Evolutionary conservation across 2,329 filamentous ascomycete species (phyloP).

Genomic region (Microdochium bolleyi): DNA sequence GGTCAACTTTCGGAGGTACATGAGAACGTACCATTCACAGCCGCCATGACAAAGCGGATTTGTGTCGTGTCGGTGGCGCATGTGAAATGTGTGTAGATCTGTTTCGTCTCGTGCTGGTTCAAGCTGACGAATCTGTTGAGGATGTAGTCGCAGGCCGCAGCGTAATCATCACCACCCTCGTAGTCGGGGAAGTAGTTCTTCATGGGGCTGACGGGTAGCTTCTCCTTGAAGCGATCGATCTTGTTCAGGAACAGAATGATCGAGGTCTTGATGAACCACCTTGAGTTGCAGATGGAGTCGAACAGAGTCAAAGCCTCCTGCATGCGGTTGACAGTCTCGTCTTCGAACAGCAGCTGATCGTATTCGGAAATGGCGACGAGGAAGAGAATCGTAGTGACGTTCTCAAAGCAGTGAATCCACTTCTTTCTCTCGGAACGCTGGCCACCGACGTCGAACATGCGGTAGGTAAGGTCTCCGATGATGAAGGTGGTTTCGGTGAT

Average conservation of each 20-base stretch:
- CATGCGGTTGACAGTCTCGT: slow-evolving; percentile 95
- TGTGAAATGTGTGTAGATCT: slow-evolving; percentile 99
- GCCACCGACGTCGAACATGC: slow-evolving; percentile 96
- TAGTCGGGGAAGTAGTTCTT: slow-evolving; percentile 87
- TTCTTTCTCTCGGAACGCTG: slow-evolving; percentile 96
- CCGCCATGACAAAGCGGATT: slow-evolving; percentile 99
- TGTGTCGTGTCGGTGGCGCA: slow-evolving; percentile 98
- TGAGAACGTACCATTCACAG: slow-evolving; percentile 76
- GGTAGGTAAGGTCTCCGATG: slow-evolving; percentile 87
- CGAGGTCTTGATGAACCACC: slow-evolving; percentile 86
- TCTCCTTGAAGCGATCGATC: slow-evolving; percentile 84
- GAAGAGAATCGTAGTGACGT: slow-evolving; percentile 95
- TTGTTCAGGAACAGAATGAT: slow-evolving; percentile 86
- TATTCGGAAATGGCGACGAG: slow-evolving; percentile 95
- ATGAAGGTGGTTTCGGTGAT: slow-evolving; percentile 96
- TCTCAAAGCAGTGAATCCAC: slow-evolving; percentile 99
- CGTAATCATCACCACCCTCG: slow-evolving; percentile 93
- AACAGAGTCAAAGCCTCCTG: slow-evolving; percentile 82
- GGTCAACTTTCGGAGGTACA: slow-evolving; percentile 2
- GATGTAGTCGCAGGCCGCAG: slow-evolving; percentile 95
- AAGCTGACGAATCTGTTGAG: slow-evolving; percentile 96
- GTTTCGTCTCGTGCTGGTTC: slow-evolving; percentile 98
- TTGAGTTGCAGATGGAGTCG: slow-evolving; percentile 80
- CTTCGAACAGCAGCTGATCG: slow-evolving; percentile 91
- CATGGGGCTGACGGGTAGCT: slow-evolving; percentile 74